Evolutionary conservation across 1,284 basidiomycete species (phyloP).

Genomic region (Inonotus hispidus): DNA sequence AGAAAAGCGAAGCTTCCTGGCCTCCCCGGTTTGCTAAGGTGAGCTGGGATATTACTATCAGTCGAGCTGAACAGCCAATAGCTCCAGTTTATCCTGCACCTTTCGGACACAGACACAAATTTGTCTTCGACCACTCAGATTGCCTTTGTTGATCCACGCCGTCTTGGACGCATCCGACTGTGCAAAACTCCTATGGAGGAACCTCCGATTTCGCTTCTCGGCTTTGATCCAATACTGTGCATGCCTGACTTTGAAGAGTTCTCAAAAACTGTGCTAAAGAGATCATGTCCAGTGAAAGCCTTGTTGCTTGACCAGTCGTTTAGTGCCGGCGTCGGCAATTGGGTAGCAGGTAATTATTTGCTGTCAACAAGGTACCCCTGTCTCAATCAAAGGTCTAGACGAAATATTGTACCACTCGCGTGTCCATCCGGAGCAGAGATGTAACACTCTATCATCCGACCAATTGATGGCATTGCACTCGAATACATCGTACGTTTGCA

Average conservation of each 20-base stretch:
- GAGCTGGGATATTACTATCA: slow-evolving; percentile 7
- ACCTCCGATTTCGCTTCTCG: slow-evolving; percentile 64
- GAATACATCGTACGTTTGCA: slow-evolving; percentile 55
- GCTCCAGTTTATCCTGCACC: slow-evolving; percentile 57
- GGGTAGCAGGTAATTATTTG: slow-evolving; percentile 59
- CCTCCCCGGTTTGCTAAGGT: slow-evolving; percentile 78
- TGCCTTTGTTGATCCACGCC: slow-evolving; percentile 64
- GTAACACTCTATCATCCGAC: slow-evolving; percentile 47
- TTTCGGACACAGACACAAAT: slow-evolving; percentile 30
- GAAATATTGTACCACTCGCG: slow-evolving; percentile 77
- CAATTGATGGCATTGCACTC: slow-evolving; percentile 53
- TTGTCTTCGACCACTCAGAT: slow-evolving; percentile 36
- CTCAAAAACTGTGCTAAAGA: slow-evolving; percentile 42
- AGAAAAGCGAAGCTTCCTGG: slow-evolving; percentile 52
- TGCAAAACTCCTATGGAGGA: slow-evolving; percentile 54
- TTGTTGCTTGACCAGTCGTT: slow-evolving; percentile 79
- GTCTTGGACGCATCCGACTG: slow-evolving; percentile 69
- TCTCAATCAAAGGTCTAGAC: slow-evolving; percentile 35
- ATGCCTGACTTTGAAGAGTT: slow-evolving; percentile 67
- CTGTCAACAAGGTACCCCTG: not conserved
- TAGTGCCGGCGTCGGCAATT: slow-evolving; percentile 80
- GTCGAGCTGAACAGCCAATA: not conserved
- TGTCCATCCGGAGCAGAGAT: slow-evolving; percentile 72
- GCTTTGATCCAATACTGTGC: slow-evolving; percentile 73
- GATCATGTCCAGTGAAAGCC: slow-evolving; percentile 72